Conservation (phyloP, 495 filamentous ascomycete species). For the Lentithecium fluviatile region DNA sequence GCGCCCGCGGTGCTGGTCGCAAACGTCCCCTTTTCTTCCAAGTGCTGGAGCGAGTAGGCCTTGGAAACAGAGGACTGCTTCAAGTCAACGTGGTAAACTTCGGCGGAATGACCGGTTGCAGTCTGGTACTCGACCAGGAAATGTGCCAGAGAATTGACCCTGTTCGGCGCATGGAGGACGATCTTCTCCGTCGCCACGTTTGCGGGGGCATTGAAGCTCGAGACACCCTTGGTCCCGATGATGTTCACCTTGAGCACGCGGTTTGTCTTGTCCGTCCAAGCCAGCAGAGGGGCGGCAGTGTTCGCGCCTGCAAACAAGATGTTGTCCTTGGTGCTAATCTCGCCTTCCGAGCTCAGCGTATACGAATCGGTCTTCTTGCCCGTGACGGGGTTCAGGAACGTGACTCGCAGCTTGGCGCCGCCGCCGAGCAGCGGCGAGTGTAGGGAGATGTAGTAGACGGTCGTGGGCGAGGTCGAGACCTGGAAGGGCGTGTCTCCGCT, state of each 20-base stretch:
- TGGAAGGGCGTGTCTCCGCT: conserved; percentile 73
- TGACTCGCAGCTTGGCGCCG: conserved; percentile 70
- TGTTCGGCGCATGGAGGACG: conserved; percentile 68
- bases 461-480: conserved; percentile 69
- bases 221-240: conserved; percentile 67
- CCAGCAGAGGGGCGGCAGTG: conserved; percentile 75
- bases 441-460: conserved; percentile 74
- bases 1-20: conserved; percentile 72
- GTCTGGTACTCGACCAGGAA: conserved; percentile 84
- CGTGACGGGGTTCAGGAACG: conserved; percentile 65
- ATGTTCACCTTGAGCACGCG: conserved; percentile 75
- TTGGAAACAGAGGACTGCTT: conserved; percentile 63
- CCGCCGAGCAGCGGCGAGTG: conserved; percentile 61
- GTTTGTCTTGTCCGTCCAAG: conserved; percentile 71
- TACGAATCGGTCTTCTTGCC: conserved; percentile 67
- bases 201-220: conserved; percentile 51
- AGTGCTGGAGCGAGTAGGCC: conserved; percentile 70
- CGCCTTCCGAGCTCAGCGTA: conserved; percentile 67
- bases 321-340: conserved; percentile 63
- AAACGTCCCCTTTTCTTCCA: conserved; percentile 69
- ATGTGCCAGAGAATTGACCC: conserved; percentile 68
- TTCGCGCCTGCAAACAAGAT: conserved; percentile 81
- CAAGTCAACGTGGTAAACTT: conserved; percentile 80
- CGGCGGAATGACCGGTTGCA: conserved; percentile 67
- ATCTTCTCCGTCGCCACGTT: conserved; percentile 63